Base-by-base conservation (phyloP, 805 yeast species). In the Monosporozyma solicola region DNA sequence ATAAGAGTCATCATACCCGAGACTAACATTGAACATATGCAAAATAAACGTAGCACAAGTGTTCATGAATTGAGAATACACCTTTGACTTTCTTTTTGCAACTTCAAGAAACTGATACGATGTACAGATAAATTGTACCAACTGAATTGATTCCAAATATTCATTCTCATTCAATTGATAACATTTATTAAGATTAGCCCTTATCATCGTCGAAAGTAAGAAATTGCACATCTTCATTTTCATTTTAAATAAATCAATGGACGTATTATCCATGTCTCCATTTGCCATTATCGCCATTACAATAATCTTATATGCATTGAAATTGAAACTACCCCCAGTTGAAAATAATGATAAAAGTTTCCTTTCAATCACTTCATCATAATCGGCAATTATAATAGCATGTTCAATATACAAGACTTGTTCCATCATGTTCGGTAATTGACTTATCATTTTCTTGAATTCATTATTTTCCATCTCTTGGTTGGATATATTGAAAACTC, bases 401-500 rank as follows among this genome's bases (percentile, higher is more conserved):
- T 11, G 27, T 4, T 5, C 15, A n/a, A 43, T 43, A 24, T 43
- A 13, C 10, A 43, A 20, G 2, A 43, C 31, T 24, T 43, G 46
- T 10, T 43, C 46, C 7, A 29, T 24, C 2, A 24, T 22, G 3
- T 3, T 24, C 24, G 46, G 46, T 10, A 43, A 24, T 13, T 15
- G 5, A 24, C 29, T 24, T 24, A 43, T 11, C 11, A 8, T 24
- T 11, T 43, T 24, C 16, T 24, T 22, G 16, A 43, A 43, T 13
- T 43, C 31, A n/a, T 43, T 43, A 8, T 43, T 43, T 15, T 43
- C 46, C 27, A 43, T 43, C 7, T 43, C 46, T 8, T 43, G 8
- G 31, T 43, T 43, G 5, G 46, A 43, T 24, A 43, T 43, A 11
- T 43, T 43, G 15, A 43, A 43, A 1, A 43, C 61, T 11, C 60